A percentile compares a stretch with the other conserved stretches of the same genome.
Evolutionary conservation across 805 yeast species (phyloP).

Genomic region (Yamadazyma laniorum): DNA sequence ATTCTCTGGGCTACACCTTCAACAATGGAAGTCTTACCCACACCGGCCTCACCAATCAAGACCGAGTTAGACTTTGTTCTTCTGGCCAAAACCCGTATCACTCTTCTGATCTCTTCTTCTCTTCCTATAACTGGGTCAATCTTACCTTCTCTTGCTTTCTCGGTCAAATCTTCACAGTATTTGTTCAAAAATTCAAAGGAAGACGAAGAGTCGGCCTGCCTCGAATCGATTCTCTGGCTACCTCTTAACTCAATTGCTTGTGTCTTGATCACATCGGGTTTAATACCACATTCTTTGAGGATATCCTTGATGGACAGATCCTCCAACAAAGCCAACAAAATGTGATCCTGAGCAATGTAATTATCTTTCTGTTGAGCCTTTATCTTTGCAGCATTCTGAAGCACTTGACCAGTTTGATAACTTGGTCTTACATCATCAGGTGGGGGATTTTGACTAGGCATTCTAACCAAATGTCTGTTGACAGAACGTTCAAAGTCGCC

Average conservation of each 20-base stretch:
- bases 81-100: conserved; percentile 93
- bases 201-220: conserved; percentile 89
- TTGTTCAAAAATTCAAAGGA: conserved; percentile 80
- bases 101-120: conserved; percentile 95
- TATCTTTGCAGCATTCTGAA: conserved; percentile 72
- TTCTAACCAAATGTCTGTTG: conserved; percentile 75
- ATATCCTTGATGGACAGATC: conserved; percentile 69
- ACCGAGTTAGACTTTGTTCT: conserved; percentile 97
- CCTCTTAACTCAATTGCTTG: conserved; percentile 86
- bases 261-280: conserved; percentile 67
- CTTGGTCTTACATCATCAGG: conserved; percentile 79
- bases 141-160: conserved; percentile 88
- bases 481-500: conserved; percentile 73
- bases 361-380: conserved; percentile 87
- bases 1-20: conserved; percentile 99
- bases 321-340: conserved; percentile 79
- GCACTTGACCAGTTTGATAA: conserved; percentile 70
- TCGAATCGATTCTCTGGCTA: conserved; percentile 84
- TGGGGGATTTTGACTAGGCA: conserved; percentile 87
- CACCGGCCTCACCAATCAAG: conserved; percentile 98
- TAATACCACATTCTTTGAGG: conserved; percentile 69
- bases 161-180: conserved; percentile 92
- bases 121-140: conserved; percentile 98
- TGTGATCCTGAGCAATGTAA: conserved; percentile 92
- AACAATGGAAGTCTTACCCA: conserved; percentile 96